These are phyloP conservation scores for Hymenoscyphus occultus DNA, from an alignment of 2,329 filamentous ascomycete genomes.

Conservation along the genomic window DNA sequence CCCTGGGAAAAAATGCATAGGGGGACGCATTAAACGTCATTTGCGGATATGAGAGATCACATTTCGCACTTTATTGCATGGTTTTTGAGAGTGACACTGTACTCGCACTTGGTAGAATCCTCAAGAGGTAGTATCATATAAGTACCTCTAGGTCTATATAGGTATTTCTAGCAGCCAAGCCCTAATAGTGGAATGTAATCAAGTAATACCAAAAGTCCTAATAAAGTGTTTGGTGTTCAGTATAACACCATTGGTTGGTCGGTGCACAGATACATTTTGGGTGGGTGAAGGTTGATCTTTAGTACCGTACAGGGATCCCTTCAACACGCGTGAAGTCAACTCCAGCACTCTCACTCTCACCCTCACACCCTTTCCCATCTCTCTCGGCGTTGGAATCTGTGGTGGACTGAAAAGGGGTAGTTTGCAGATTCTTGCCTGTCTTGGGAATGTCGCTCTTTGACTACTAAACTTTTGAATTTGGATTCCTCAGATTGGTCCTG, in stretches of 20 bases:
- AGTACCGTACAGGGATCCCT: too few species aligned
- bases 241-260: too few species aligned
- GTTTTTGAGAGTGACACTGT: neutral
- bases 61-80: neutral
- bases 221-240: too few species aligned
- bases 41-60: neutral
- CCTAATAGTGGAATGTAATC: too few species aligned
- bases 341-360: neutral
- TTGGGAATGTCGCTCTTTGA: neutral
- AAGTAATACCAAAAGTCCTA: too few species aligned
- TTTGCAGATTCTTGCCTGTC: neutral
- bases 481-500: slow-evolving; percentile 8
- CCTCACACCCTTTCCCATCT: neutral
- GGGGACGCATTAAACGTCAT: neutral
- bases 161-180: too few species aligned
- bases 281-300: too few species aligned
- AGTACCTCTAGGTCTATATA: too few species aligned
- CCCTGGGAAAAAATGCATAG: neutral
- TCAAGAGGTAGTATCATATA: neutral
- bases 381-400: neutral
- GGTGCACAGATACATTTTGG: too few species aligned
- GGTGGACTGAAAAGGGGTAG: neutral
- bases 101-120: neutral
- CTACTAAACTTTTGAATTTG: neutral
- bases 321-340: too few species aligned